Conservation (phyloP, 495 filamentous ascomycete species). For the Pyronema omphalodes region DNA sequence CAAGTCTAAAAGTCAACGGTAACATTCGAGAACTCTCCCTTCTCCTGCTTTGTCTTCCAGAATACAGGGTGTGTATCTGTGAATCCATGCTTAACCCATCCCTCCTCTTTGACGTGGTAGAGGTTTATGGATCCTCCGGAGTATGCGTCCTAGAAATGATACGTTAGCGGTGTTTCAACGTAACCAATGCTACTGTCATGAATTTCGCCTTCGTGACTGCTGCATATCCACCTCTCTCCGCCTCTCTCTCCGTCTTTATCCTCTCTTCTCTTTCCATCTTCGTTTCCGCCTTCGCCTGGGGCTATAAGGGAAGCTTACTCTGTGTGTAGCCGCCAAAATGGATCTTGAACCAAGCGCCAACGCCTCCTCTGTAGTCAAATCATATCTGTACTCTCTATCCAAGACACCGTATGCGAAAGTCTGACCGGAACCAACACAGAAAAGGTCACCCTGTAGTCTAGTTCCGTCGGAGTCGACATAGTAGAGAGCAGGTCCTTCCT, state of each 20-base stretch:
- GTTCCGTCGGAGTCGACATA: slow-evolving; percentile 98
- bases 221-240: no score
- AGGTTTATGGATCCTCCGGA: slow-evolving; percentile 97
- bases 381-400: slow-evolving; percentile 84
- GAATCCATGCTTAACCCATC: slow-evolving; percentile 98
- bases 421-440: slow-evolving; percentile 95
- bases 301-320: slow-evolving; percentile 24
- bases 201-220: background rate
- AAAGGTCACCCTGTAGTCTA: slow-evolving; percentile 76
- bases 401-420: slow-evolving; percentile 97
- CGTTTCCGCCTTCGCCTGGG: background rate
- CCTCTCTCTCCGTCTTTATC: no score
- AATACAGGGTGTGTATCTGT: slow-evolving; percentile 89
- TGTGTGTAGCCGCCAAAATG: slow-evolving; percentile 92
- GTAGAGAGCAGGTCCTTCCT: slow-evolving; percentile 93
- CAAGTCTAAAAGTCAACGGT: slow-evolving; percentile 44
- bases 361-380: slow-evolving; percentile 67
- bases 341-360: slow-evolving; percentile 74
- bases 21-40: slow-evolving; percentile 96
- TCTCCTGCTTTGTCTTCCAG: slow-evolving; percentile 97
- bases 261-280: background rate
- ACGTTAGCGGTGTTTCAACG: no score
- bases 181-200: no score
- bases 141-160: slow-evolving; percentile 53
- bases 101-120: slow-evolving; percentile 95